phyloP scores from a whole-genome alignment of 306 rosid species.

The Abrus precatorius region DNA sequence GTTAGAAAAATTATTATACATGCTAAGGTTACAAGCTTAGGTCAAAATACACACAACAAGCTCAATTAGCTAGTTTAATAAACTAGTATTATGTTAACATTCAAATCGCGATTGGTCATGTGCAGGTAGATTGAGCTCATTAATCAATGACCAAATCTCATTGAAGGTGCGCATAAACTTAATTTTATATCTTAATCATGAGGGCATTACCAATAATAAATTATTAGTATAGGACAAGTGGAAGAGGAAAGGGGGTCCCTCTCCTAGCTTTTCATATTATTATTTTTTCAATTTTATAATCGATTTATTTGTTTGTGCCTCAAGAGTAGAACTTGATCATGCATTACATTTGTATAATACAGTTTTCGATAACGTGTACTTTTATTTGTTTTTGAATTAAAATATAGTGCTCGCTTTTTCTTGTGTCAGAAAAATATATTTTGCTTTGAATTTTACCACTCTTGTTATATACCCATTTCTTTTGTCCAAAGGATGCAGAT shows the following conservation, averaged over 20 bases:
- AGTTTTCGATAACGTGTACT: conserved; percentile 47
- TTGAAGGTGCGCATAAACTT: conserved; percentile 52
- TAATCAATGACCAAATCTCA: conserved; percentile 55
- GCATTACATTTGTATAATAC: conserved; percentile 38
- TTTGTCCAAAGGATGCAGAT: conserved; percentile 49
- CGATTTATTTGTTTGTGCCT: conserved; percentile 42
- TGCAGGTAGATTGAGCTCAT: conserved; percentile 57
- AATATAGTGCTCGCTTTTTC: conserved; percentile 44
- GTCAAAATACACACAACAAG: conserved; percentile 57
- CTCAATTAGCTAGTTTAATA: conserved; percentile 47
- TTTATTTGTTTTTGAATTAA: conserved; percentile 36
- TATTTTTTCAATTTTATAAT: conserved; percentile 38
- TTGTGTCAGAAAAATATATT: conserved; percentile 32
- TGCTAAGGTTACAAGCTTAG: conserved; percentile 47
- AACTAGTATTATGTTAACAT: conserved; percentile 34
- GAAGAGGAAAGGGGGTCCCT: conserved; percentile 48
- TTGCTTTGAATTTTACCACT: conserved; percentile 52
- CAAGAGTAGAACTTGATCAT: conserved; percentile 38
- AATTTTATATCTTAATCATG: conserved; percentile 47
- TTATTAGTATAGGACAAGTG: conserved; percentile 52
- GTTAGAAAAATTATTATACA: conserved; percentile 34
- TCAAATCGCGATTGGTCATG: conserved; percentile 56
- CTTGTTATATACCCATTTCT: conserved; percentile 44
- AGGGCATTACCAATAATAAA: conserved; percentile 46
- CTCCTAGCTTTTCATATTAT: conserved; percentile 48